Evolutionary conservation across 2,329 filamentous ascomycete genomes (phyloP).

Genomic region (Pseudogymnoascus sp.): DNA sequence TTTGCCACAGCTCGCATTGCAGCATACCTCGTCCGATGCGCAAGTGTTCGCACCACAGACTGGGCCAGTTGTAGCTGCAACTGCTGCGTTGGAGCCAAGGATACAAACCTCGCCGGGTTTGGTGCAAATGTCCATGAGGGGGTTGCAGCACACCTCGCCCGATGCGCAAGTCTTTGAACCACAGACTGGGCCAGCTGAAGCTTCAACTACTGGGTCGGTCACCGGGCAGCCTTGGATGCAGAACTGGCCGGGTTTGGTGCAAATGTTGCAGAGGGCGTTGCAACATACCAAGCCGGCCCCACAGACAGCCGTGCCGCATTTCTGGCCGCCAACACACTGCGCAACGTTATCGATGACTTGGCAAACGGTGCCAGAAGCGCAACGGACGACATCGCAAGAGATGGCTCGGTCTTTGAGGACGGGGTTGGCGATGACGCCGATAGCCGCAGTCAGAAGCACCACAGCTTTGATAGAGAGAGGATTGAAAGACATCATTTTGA

Average conservation of each 20-base stretch:
- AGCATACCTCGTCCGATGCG: conserved; percentile 19
- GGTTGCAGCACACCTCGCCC: not conserved
- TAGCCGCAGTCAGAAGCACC: not conserved
- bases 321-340: not conserved
- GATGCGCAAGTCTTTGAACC: not conserved
- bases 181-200: not conserved
- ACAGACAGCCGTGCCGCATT: not conserved
- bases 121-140: not conserved
- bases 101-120: not conserved
- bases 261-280: not conserved
- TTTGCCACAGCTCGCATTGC: conserved; percentile 19
- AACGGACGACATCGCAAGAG: not conserved
- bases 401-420: not conserved
- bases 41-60: conserved; percentile 7
- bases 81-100: not conserved
- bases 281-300: not conserved
- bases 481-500: conserved; percentile 6
- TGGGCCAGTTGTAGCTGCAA: not conserved
- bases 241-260: not conserved
- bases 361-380: not conserved
- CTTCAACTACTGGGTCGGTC: not conserved
- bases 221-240: not conserved
- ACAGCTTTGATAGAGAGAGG: not conserved
- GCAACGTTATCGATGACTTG: not conserved
- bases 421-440: not conserved